Conservation (phyloP, 139 green algal genomes). For the Coelastrella sp. region DNA sequence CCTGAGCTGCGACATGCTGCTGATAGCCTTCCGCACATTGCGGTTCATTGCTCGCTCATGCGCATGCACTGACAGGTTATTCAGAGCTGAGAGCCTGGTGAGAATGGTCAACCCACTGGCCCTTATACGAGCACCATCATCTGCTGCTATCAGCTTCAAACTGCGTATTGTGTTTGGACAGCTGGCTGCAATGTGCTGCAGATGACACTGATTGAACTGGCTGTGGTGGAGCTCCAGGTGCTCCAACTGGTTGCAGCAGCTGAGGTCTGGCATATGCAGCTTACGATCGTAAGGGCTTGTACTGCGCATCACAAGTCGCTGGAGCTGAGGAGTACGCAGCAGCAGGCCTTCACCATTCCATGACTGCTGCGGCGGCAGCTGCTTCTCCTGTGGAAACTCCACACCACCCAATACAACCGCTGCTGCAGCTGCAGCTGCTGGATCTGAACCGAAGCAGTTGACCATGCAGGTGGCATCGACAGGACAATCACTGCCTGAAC, state of each 20-base stretch:
- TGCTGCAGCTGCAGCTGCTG: neutral
- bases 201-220: slow-evolving; percentile 14
- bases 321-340: slow-evolving; percentile 18
- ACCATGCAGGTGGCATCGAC: neutral
- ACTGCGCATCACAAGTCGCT: slow-evolving; percentile 21
- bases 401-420: neutral
- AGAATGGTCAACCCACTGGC: slow-evolving; percentile 21
- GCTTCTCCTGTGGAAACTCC: neutral
- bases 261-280: slow-evolving; percentile 34
- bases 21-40: slow-evolving; percentile 33
- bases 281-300: slow-evolving; percentile 10
- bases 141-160: slow-evolving; percentile 33
- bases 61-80: slow-evolving; percentile 32
- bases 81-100: slow-evolving; percentile 1
- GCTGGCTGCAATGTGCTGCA: slow-evolving; percentile 32
- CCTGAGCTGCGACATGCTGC: slow-evolving; percentile 25
- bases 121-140: slow-evolving; percentile 19
- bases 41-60: slow-evolving; percentile 44
- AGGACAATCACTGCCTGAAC: too few relatives aligned
- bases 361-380: neutral
- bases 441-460: neutral
- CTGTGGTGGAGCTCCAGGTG: slow-evolving; percentile 43
- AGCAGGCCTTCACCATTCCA: neutral
- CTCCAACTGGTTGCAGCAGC: neutral
- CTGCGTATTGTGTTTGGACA: slow-evolving; percentile 34